Base-by-base conservation (phyloP, 2,329 filamentous ascomycete species). In the Microsporum ferrugineum region DNA sequence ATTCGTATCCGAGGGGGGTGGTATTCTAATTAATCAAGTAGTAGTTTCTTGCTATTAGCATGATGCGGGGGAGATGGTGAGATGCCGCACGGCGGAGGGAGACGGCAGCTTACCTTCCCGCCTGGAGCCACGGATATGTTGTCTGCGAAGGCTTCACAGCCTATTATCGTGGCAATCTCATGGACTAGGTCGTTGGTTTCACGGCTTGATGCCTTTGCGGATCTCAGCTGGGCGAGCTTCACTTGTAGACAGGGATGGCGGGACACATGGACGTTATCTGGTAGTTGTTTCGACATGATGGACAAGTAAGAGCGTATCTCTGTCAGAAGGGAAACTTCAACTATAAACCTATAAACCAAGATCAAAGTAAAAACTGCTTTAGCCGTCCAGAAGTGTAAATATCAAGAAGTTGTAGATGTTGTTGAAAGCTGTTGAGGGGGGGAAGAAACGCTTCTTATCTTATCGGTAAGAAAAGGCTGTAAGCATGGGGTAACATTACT, bases 141-240 rank as follows among this genome's bases (percentile, higher is more conserved):
- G 1, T 80, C 74, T 3, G 84, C 84, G 31, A 96, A 80, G 10
- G 92, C 91, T 74, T 96, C 91, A 64, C 86, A 88, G 53, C 85
- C 88, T 23, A 97, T 77, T 63, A 97, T 88, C 43, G 89, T 80
- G 5, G 89, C 79, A 64, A 97, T 95, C 65, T 97, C 91, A 71
- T 96, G 85, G 63, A 96, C 83, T 57, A 97, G 80, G 5, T 82
- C 76, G 75, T 91, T 91, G 67, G 89, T 91, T 61, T 96, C 89
- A 63, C 85, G 82, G 2, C 89, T 80, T 62, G 80, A 83, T 58
- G 88, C 84, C 47, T 78, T 80, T 61, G 83, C 80, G 45, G 89
- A 94, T 63, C 92, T 87, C 55, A 97, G 84, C 77, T 94, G 89
- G 67, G 88, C 91, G 69, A 97, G 84, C 80, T 97, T 97, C 67